Evolutionary conservation across 106 monocot species (phyloP), one percentile per base, ranked within the genome.

Genomic region (Apostasia ramifera): DNA sequence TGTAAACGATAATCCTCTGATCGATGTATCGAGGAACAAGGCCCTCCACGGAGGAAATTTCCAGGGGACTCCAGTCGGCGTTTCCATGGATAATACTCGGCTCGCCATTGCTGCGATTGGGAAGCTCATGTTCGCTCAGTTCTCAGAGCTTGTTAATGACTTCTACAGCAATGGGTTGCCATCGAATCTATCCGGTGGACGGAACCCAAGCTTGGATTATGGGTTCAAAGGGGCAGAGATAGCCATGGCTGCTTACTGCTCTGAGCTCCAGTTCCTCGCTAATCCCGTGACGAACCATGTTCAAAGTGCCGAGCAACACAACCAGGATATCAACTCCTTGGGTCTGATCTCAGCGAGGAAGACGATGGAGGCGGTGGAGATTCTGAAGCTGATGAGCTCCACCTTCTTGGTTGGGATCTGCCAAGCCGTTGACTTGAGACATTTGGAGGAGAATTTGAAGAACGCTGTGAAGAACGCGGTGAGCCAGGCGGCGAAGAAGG

Each of bases 281-380:
- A 80, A 80, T 58, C 80, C 80, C 5, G 80, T 80, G 48, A 70
- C 73, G 37, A 80, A 45, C 63, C 80, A 80, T 45, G 80, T 80
- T 26, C 26, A 26, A 26, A 26, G 26, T 26, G 26, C 26, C 26
- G 26, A 26, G 26, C 26, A 26, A 26, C 81, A 81, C 76, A 81
- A 82, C 64, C 77, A 82, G 63, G 82, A 77, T 37, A 77, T 82
- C 37, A 77, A 82, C 73, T 82, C 82, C 9, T 70, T 82, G 8
- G 77, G 82, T 0, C 68, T 82, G 14, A 82, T 82, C 47, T 77
- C 82, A 44, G 47, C 80, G 2, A 51, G 74, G 56, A 74, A 74
- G 74, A 74, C 69, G 5, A 74, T 54, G 10, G 80, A 80, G 57
- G 80, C 75, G 8, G 61, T 70, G 15, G 80, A 80, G 38, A 52